Conservation (phyloP, 108 stramenopile species). For the Stephanodiscus minutulus region DNA sequence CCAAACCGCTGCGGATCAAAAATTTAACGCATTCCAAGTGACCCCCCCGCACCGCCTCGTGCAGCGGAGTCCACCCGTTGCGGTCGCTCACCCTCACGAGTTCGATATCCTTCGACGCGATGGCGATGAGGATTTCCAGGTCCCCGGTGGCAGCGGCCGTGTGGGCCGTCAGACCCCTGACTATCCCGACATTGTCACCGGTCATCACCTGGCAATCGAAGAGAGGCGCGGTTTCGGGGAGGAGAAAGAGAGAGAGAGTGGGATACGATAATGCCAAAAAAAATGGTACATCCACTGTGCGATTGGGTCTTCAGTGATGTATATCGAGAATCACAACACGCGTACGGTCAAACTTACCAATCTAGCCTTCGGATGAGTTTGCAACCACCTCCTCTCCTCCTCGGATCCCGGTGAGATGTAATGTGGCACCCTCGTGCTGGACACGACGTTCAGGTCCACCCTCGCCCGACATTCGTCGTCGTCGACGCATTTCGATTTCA, state of each 20-base stretch:
- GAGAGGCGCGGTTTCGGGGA: no score
- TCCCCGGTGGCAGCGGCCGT: constrained; percentile 26
- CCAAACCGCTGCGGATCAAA: constrained; percentile 43
- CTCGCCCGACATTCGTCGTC: constrained; percentile 15
- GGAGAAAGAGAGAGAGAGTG: not conserved
- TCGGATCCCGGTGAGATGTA: constrained; percentile 37
- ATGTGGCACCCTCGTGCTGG: constrained; percentile 12
- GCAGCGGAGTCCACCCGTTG: constrained; percentile 38
- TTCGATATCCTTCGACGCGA: constrained; percentile 47
- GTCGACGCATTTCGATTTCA: constrained; percentile 15
- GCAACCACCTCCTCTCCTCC: constrained; percentile 35
- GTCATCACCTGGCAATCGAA: not conserved
- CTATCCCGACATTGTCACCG: constrained; percentile 4
- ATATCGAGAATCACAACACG: not conserved
- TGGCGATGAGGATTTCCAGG: constrained; percentile 37
- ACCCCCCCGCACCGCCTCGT: constrained; percentile 31
- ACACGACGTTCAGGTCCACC: constrained; percentile 29
- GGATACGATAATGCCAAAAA: not conserved
- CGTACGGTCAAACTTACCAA: constrained; percentile 21
- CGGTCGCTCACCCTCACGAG: constrained; percentile 28
- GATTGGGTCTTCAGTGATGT: not conserved
- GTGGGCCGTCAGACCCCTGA: constrained; percentile 27
- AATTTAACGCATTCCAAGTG: constrained; percentile 49
- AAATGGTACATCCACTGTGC: not conserved
- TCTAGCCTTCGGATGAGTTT: constrained; percentile 33